A percentile compares a stretch with the other conserved stretches of the same genome.
phyloP scores from a whole-genome alignment of 257 asterid species.

The Leptodermis oblonga region DNA sequence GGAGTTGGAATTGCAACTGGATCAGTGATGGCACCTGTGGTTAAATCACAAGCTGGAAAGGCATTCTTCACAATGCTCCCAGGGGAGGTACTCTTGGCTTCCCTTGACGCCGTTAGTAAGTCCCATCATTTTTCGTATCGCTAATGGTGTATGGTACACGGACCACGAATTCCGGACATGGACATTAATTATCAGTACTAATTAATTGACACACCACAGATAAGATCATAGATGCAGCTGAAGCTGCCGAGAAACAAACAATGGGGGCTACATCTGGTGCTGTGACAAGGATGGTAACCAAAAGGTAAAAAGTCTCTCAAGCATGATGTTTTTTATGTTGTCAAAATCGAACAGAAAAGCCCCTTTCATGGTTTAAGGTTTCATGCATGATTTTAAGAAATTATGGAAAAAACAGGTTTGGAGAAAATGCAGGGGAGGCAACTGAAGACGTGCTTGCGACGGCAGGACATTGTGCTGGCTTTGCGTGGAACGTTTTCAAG shows the following conservation, averaged over 20 bases:
- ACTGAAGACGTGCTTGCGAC: slow-evolving; percentile 67
- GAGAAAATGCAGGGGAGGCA: slow-evolving; percentile 83
- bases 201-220: slow-evolving; percentile 36
- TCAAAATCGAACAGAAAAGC: neutral
- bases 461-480: slow-evolving; percentile 62
- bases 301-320: slow-evolving; percentile 30
- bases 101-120: slow-evolving; percentile 80
- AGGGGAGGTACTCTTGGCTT: slow-evolving; percentile 77
- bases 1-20: slow-evolving; percentile 63
- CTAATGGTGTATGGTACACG: neutral
- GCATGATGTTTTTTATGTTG: neutral
- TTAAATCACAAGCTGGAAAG: slow-evolving; percentile 66
- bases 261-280: slow-evolving; percentile 71
- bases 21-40: slow-evolving; percentile 57
- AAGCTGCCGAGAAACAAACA: slow-evolving; percentile 83
- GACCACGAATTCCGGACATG: neutral
- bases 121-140: neutral
- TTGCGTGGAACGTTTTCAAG: slow-evolving; percentile 82
- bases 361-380: neutral
- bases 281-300: slow-evolving; percentile 52
- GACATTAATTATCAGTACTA: too few species aligned
- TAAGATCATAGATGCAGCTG: slow-evolving; percentile 74
- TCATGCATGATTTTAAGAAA: neutral
- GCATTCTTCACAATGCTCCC: slow-evolving; percentile 58
- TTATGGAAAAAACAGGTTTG: slow-evolving; percentile 39